Evolutionary conservation across 345 rosid genomes (phyloP).

Genomic region (Cardamine occulta): DNA sequence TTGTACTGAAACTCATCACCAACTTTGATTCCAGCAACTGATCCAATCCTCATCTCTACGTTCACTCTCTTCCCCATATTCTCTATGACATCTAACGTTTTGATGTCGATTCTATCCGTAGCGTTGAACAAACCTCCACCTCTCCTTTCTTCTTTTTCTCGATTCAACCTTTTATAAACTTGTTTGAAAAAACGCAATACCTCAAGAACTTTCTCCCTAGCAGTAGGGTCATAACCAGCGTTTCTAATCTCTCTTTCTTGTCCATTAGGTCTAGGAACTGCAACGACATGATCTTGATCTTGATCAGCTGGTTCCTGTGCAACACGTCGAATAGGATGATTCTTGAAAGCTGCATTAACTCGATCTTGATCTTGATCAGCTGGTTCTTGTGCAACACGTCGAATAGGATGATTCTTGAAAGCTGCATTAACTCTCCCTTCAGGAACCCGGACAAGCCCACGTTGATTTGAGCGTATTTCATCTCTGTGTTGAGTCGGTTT

Average conservation of each 20-base stretch:
- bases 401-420: not conserved
- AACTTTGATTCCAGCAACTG: slow-evolving; percentile 76
- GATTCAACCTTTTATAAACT: slow-evolving; percentile 58
- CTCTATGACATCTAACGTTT: slow-evolving; percentile 57
- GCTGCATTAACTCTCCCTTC: not conserved
- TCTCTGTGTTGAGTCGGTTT: not conserved
- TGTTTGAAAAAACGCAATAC: slow-evolving; percentile 60
- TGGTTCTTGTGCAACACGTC: too few relatives aligned
- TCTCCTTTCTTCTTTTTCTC: slow-evolving; percentile 59
- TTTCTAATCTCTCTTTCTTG: not conserved
- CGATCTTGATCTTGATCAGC: not conserved
- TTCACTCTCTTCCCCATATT: slow-evolving; percentile 50
- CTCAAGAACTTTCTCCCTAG: slow-evolving; percentile 60
- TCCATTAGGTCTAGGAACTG: not conserved
- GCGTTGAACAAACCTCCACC: slow-evolving; percentile 27
- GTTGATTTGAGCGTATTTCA: not conserved
- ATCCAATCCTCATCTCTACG: slow-evolving; percentile 57
- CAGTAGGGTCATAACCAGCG: not conserved
- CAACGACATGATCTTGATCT: not conserved
- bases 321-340: too few relatives aligned
- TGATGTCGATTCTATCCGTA: slow-evolving; percentile 57
- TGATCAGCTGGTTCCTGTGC: too few relatives aligned
- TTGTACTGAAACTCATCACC: slow-evolving; percentile 88
- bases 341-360: too few relatives aligned
- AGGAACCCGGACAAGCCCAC: not conserved